These are phyloP conservation scores for Fistulinella prunicolor DNA, from an alignment of 768 basidiomycete genomes.

Conservation along the genomic window DNA sequence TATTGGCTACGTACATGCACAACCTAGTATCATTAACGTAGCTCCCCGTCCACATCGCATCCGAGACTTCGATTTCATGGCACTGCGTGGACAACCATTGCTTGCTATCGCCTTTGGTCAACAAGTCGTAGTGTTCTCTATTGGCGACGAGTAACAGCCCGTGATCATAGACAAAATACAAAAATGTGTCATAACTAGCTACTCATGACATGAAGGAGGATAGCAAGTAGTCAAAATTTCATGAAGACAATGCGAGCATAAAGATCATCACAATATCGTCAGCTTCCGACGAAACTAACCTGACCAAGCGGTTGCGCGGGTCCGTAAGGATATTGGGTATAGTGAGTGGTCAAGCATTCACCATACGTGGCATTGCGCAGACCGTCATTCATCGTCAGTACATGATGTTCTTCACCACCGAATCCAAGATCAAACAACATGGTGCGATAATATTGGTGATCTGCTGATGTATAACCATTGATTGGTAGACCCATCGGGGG, in stretches of 20 bases:
- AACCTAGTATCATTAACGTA: constrained; percentile 58
- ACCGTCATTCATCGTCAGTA: constrained; percentile 19
- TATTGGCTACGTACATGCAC: constrained; percentile 57
- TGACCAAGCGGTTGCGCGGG: constrained; percentile 23
- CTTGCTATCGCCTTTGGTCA: constrained; percentile 67
- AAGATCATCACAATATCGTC: too few relatives aligned
- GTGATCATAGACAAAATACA: constrained; percentile 14
- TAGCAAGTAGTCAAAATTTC: constrained; percentile 7
- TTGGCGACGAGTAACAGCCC: constrained; percentile 53
- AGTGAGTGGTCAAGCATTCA: constrained; percentile 35
- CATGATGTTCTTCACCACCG: constrained; percentile 40
- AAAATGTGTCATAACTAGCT: constrained; percentile 17
- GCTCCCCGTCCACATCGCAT: constrained; percentile 62
- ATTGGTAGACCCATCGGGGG: constrained; percentile 35
- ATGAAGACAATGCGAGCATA: neutral
- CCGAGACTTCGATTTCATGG: constrained; percentile 76
- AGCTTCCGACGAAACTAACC: constrained; percentile 24
- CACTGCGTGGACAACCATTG: constrained; percentile 54
- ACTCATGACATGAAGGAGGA: constrained; percentile 9
- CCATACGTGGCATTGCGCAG: constrained; percentile 28
- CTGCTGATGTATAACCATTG: constrained; percentile 39
- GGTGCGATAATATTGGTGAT: constrained; percentile 68
- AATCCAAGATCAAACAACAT: constrained; percentile 77
- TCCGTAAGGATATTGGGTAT: constrained; percentile 34
- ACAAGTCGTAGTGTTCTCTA: constrained; percentile 56